Evolutionary conservation across 805 yeast genomes (phyloP), one percentile per base, ranked within the genome.

Genomic region (Candida insectalens): DNA sequence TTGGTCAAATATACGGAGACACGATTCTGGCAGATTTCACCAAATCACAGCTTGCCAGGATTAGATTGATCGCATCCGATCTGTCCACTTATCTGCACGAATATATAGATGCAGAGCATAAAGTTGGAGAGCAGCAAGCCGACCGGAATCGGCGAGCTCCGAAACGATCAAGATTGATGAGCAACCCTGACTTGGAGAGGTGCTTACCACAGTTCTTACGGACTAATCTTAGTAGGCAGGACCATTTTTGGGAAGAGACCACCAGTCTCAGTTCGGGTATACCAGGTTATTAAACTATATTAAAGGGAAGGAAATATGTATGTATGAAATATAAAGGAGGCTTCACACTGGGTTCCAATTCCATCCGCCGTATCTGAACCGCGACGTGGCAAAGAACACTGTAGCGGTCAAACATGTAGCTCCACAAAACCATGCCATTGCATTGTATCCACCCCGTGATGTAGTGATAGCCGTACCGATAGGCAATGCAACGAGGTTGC

Each of bases 401-500:
- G 57, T 46, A 0, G 44, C 51, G 2, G 43, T 17, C 2, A 46
- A 43, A 25, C 51, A 45, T 10, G 55, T 47, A 3, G 46, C 55
- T 17, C 59, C 60, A n/a, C 53, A 46, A 42, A 55, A 55, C 2
- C 40, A 48, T 8, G 49, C 56, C 59, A 55, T 50, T 5, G 54
- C 51, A 35, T 51, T 34, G 35, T 50, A 55, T 5, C 53, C 58
- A 3, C 42, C 42, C 3, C 34, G 27, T 1, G 58, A 46, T 7
- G 46, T 69, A 2, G 56, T 46, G 7, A 51, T 42, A 3, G 52
- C 41, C 25, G 45, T 47, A 25, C 73, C 67, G 15, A 67, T 55
- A 3, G 78, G 77, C 16, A 73, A 59, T 17, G 66, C 58, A 12
- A 68, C 61, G 19, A 74, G 53, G 21, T 64, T 59, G 12, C 67